Conservation (phyloP, 768 basidiomycete species). For the Boletus rubescentipes region DNA sequence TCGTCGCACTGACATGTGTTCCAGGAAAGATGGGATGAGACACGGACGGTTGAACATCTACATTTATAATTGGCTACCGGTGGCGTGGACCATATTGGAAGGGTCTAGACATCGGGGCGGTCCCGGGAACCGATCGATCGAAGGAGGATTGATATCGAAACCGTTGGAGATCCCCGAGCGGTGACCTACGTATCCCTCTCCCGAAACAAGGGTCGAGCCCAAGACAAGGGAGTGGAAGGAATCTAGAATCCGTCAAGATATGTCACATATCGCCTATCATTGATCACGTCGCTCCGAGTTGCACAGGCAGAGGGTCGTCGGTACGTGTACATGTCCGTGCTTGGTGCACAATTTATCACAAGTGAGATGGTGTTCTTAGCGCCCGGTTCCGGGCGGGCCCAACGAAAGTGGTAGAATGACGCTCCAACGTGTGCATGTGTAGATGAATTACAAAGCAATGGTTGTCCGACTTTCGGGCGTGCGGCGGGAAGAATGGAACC, state of each 20-base stretch:
- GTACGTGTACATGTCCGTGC: not conserved
- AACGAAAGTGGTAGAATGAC: too few species aligned
- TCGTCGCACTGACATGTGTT: not conserved
- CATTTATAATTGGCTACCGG: not conserved
- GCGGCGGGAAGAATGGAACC: not conserved
- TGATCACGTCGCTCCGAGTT: not conserved
- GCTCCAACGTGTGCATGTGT: not conserved
- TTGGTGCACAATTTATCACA: not conserved
- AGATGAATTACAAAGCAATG: not conserved
- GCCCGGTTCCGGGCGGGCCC: too few species aligned
- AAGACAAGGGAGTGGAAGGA: not conserved
- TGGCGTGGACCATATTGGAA: not conserved
- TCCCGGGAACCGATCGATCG: not conserved
- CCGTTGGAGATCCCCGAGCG: not conserved
- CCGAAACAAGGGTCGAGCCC: not conserved
- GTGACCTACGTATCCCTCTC: too few species aligned
- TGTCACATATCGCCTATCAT: not conserved
- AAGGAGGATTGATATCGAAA: not conserved
- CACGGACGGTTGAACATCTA: not conserved
- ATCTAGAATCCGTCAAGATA: not conserved
- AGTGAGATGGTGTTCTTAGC: not conserved
- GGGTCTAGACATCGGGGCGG: not conserved
- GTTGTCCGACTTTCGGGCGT: not conserved
- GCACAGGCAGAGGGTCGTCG: not conserved
- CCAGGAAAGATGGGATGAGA: not conserved